Base-by-base conservation (phyloP, 192 early-diverging fungal species). In the Gaertneriomyces sp. region DNA sequence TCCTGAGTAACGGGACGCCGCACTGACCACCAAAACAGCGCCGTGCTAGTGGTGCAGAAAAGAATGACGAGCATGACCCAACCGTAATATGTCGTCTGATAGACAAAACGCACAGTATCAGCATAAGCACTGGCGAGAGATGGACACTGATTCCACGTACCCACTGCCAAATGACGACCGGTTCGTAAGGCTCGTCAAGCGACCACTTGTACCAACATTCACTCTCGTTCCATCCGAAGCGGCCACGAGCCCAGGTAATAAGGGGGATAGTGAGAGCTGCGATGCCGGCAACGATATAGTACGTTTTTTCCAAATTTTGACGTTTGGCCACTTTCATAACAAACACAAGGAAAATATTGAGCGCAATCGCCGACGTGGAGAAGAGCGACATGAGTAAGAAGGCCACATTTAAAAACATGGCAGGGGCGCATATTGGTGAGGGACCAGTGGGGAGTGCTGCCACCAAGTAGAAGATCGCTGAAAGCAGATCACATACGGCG, bases 261-360 rank as follows among this genome's bases (percentile, higher is more conserved):
- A 60, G 58, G 9, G 66, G 66, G 5, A 68, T 44, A 3, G 19
- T 40, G 58, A 60, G 5, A 42, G 66, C 56, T 8, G 60, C 12
- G 14, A 68, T 11, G 3, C 33, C 46, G 14, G 19, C 17, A 12
- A n/a, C 45, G 39, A n/a, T 39, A 50, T 68, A 68, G 33, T 60
- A 68, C 11, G 39, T 51, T 17, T 42, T 33, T 41, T 68, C 66
- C 55, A 68, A 25, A 12, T 45, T 42, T 4, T 45, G 7, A 17
- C 42, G 33, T 0, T 11, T 9, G 12, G 16, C 10, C 25, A 68
- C 39, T 58, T 68, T 58, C 38, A 68, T 3, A 8, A 68, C 47
- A 42, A 68, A 68, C 12, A 68, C 53, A 47, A 68, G 56, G 19
- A 68, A 38, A 7, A 68, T 17, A 42, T 68, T 68, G 46, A 68